Base-by-base conservation (phyloP, 306 rosid genomes). In the Fagus crenata region DNA sequence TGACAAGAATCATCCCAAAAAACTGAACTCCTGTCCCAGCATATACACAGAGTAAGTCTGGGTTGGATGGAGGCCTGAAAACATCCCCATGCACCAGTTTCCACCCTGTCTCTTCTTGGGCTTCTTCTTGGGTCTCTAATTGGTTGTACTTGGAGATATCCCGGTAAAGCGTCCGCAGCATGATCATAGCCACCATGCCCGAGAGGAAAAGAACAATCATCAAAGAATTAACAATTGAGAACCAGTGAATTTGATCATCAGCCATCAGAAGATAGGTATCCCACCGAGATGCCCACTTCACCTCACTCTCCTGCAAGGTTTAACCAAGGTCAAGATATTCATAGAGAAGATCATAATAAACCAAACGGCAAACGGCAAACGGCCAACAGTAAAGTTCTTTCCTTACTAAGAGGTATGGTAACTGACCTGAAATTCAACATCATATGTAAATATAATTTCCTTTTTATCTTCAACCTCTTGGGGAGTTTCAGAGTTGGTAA, bases 251-350 rank as follows among this genome's bases (percentile, higher is more conserved):
- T 82, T 93, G 97, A 73, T 93, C 97, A 79, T 93, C 98, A 18
- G 98, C 90, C 96, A 93, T 90, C 81, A 91, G 89, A 81, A 93
- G 97, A 87, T 93, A 93, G 28, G 98, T 89, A 77, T 93, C 97
- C 97, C 98, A 93, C 40, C 98, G 90, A 60, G 96, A 93, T 53
- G 98, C 98, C 98, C 98, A 93, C 78, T 93, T 93, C 85, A 93
- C 91, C 63, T 89, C 86, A 83, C 98, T 93, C 82, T 87, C 93
- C 97, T 93, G 72, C 76, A 80, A 56, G 58, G 72, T 75, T n/a
- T 35, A 79, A 49, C 40, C 6, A 74, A 72, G 54, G 33, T 2
- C 67, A 35, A 79, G 49, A 82, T 4, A 71, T 55, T 75, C 55
- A 61, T 37, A 42, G 15, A 28, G 43, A 68, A 36, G 15, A 58